Conservation (phyloP, 2,329 filamentous ascomycete species). For the Ophiosphaerella korrae region DNA sequence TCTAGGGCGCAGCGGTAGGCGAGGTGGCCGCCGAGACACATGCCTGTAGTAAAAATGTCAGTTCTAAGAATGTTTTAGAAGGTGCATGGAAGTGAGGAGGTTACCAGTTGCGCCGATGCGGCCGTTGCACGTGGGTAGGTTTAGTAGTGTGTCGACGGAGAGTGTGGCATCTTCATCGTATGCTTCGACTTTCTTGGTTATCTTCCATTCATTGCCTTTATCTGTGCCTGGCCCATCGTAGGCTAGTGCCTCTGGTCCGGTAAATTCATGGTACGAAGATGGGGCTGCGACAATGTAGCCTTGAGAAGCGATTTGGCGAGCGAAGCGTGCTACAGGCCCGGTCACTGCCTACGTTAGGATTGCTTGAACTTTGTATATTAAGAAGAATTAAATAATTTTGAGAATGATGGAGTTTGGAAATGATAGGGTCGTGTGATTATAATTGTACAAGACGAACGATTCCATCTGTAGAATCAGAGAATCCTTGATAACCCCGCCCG, state of each 20-base stretch:
- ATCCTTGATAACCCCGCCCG: neutral
- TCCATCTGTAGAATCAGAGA: no score
- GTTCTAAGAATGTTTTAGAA: constrained; percentile 57
- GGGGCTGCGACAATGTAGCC: constrained; percentile 93
- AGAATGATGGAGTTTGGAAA: no score
- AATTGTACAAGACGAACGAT: no score
- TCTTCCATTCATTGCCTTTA: constrained; percentile 83
- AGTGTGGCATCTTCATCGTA: constrained; percentile 70
- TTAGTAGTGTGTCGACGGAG: constrained; percentile 48
- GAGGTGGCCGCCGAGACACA: constrained; percentile 93
- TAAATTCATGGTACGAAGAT: constrained; percentile 93
- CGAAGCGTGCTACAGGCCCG: constrained; percentile 86
- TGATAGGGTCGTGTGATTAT: no score
- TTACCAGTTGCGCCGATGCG: constrained; percentile 57
- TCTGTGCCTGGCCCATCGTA: constrained; percentile 91
- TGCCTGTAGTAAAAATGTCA: constrained; percentile 46
- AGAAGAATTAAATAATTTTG: no score
- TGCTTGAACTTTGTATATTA: no score
- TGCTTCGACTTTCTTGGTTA: constrained; percentile 80
- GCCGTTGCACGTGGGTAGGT: constrained; percentile 66
- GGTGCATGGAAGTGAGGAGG: constrained; percentile 38
- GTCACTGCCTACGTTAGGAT: constrained; percentile 61
- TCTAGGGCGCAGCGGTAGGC: constrained; percentile 77
- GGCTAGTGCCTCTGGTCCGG: constrained; percentile 77
- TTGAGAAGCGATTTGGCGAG: constrained; percentile 87